Conservation (phyloP, 1,139 yeast genomes). For the Magnusiomyces paraingens region DNA sequence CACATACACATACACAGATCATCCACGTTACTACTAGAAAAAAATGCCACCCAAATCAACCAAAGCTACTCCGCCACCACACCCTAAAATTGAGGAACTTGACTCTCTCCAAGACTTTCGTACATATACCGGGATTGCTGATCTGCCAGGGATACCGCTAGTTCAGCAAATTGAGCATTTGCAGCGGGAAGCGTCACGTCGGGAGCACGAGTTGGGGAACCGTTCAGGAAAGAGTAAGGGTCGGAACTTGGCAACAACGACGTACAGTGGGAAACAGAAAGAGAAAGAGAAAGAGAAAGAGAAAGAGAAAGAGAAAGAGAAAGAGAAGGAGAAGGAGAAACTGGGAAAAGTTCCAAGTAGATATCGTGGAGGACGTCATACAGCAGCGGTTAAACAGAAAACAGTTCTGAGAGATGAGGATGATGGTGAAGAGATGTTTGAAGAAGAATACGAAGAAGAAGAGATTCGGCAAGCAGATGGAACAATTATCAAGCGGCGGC, state of each 20-base stretch:
- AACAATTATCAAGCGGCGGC: constrained; percentile 1
- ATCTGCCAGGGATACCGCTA: constrained; percentile 26
- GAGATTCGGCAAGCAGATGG: constrained; percentile 1
- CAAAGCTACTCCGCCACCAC: background rate
- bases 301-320: too few species aligned
- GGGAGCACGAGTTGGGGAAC: background rate
- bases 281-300: too few species aligned
- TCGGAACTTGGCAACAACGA: background rate
- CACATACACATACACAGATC: background rate
- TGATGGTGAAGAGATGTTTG: background rate
- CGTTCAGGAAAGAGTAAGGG: background rate
- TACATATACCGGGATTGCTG: constrained; percentile 22
- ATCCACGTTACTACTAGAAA: too few species aligned
- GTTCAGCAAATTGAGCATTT: constrained; percentile 26
- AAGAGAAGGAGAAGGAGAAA: too few species aligned
- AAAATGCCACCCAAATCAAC: background rate
- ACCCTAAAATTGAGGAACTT: constrained; percentile 22
- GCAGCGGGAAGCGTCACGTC: constrained; percentile 15
- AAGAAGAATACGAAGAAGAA: background rate
- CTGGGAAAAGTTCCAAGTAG: background rate
- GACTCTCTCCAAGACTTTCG: constrained; percentile 20
- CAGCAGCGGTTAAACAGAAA: too few species aligned
- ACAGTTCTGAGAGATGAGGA: background rate
- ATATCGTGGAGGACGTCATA: background rate
- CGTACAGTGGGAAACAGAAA: background rate